Base-by-base conservation (phyloP, 768 basidiomycete genomes). In the Melanogaster broomeanus region DNA sequence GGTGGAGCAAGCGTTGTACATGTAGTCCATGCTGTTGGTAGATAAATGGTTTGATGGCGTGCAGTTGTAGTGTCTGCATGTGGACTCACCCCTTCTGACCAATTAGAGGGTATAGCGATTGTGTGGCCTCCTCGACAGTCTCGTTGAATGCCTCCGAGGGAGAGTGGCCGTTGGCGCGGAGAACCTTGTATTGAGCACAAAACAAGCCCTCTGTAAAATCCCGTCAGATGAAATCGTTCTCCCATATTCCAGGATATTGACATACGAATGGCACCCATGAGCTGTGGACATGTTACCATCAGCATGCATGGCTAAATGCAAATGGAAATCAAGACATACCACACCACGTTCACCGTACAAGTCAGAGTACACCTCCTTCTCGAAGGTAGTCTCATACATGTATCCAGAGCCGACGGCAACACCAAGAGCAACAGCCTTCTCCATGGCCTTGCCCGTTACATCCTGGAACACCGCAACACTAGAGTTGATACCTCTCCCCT, bases 61-160 rank as follows among this genome's bases (percentile, higher is more conserved):
- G 22, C 51, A 45, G 39, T 16, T 39, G 11, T 10, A 16, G 31
- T 18, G 16, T 5, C 24, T 1, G 22, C 18, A 31, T 15, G 6
- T 30, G 48, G 7, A 67, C 84, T 49, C 70, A 90, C 88, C 93
- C 94, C 70, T 97, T 89, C 66, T 88, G 82, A 60, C 96, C 97
- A 64, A 99, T 93, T 72, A 99, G 74, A 53, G 97, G 97, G 80
- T 92, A 98, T 57, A 99, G 85, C 34, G 93, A 96, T 69, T 99
- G 95, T 38, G 96, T 98, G n/a, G 97, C 97, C 77, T 98, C 97
- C 75, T 98, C 97, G 55, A 98, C 97, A 53, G 97, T 98, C 80
- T 99, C 97, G 74, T 99, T 98, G 85, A 99, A 98, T 43, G 95
- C 95, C 71, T 99, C 97, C 38, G 96, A 98, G 48, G 97, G 97